phyloP scores from a whole-genome alignment of 2,329 filamentous ascomycete genomes.

The Paracoccidioides brasiliensis region DNA sequence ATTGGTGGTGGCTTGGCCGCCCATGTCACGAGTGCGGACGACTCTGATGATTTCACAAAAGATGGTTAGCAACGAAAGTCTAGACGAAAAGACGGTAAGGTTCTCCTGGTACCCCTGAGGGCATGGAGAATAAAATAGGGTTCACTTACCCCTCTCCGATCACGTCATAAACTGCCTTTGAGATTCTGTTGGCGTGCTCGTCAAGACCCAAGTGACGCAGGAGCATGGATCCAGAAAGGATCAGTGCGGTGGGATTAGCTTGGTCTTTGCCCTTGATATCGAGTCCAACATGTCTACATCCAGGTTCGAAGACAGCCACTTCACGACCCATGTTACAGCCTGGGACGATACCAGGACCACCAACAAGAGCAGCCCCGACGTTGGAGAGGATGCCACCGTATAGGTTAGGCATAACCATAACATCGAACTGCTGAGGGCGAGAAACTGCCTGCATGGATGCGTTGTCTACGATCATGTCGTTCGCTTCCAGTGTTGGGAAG shows the following conservation, averaged over 20 bases:
- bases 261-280: slow-evolving; percentile 99
- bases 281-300: slow-evolving; percentile 96
- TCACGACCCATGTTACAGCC: slow-evolving; percentile 99
- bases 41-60: slow-evolving; percentile 42
- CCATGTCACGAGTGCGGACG: slow-evolving; percentile 89
- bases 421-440: slow-evolving; percentile 93
- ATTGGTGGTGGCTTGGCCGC: slow-evolving; percentile 75
- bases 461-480: slow-evolving; percentile 99
- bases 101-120: neutral
- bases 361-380: slow-evolving; percentile 92
- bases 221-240: slow-evolving; percentile 93
- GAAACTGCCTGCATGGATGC: slow-evolving; percentile 98
- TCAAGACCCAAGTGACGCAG: slow-evolving; percentile 93
- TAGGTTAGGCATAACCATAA: slow-evolving; percentile 99
- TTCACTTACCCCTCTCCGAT: slow-evolving; percentile 75
- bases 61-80: neutral
- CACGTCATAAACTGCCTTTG: slow-evolving; percentile 61
- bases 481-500: slow-evolving; percentile 87
- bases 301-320: slow-evolving; percentile 95
- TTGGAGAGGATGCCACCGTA: slow-evolving; percentile 99
- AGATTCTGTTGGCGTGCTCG: slow-evolving; percentile 96
- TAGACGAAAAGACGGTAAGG: neutral
- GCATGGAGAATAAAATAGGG: neutral
- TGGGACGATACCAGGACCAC: slow-evolving; percentile 90
- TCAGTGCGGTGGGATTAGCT: slow-evolving; percentile 91